Evolutionary conservation across 2,329 filamentous ascomycete genomes (phyloP), one percentile per base, ranked within the genome.

Genomic region (Eutypella sp.): DNA sequence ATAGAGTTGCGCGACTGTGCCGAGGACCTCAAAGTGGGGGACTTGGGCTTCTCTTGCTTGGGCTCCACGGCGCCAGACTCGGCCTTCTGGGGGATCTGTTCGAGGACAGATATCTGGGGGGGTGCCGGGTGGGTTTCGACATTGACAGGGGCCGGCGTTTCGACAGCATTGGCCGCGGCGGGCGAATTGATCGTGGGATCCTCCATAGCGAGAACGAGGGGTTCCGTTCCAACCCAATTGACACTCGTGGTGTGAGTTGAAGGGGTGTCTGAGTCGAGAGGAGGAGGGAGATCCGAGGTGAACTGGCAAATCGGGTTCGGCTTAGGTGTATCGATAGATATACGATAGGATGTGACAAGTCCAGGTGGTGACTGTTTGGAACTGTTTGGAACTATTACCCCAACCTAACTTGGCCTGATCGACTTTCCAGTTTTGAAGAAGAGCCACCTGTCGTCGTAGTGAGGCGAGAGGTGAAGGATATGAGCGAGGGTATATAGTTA

Each of bases 1-100:
- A 76, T 76, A 53, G 70, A 72, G 47, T 64, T 58, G 19, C 55
- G 59, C 34, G 60, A 56, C 13, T 57, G 54, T 5, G 51, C 45
- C 8, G 55, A 54, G 9, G 58, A 51, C 58, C 62, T 66, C 58
- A 53, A 66, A 58, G 52, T 46, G 48, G 40, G 57, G 47, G 52
- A 60, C 43, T 57, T 55, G 41, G 60, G 58, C 51, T 62, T 65
- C 29, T 57, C 56, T 25, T 50, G 37, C 20, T 52, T 51, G 2
- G 46, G 29, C 33, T 51, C 54, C 37, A 42, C 50, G 10, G 38
- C 36, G 38, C 40, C 29, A 8, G 36, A 20, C 19, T 20, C 7
- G 36, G 9, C 15, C 20, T 39, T 39, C 20, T 22, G 19, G 18
- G 20, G 10, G 20, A 24, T n/a, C n/a, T n/a, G n/a, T n/a, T n/a